Base-by-base conservation (phyloP, 352 stramenopile species). In the Phytophthora sansomeana region DNA sequence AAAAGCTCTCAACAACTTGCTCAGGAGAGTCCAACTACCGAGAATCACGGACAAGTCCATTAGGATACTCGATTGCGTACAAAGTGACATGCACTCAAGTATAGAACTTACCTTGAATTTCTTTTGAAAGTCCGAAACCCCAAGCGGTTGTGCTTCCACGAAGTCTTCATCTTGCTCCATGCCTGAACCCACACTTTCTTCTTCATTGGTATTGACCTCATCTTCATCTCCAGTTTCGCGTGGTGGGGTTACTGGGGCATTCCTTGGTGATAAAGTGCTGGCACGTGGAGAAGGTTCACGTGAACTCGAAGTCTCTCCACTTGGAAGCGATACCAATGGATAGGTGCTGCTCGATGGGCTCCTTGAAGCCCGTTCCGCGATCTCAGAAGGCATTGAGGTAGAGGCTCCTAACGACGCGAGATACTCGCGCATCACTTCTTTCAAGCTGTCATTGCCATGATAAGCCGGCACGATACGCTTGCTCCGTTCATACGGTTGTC, bases 1-100 rank as follows among this genome's bases (percentile, higher is more conserved):
- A 93, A 68, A 91, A 94, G 46, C 83, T 96, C 56, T 92, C 86
- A 8, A 96, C 83, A 6, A 96, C 81, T 75, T 94, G 84, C 38
- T 96, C 88, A 1, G 81, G 79, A 4, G 53, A 69, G 35, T 91
- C 78, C 44, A 93, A 53, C 81, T 92, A 24, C 44, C 55, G 1
- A 28, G 32, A 58, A 13, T 41, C n/a, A 64, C 33, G 39, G 61
- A 38, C 33, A 65, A 19, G 58, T 33, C 14, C 17, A 33, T 48
- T 9, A 61, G 17, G 24, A 50, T 8, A 58, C 42, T 49, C 35
- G 9, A 21, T 33, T 17, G 29, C 36, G 24, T 38, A 29, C 11
- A 50, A 7, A 43, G 14, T 39, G 44, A 26, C 19, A 39, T 17
- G 26, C 26, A 42, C 19, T n/a, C 17, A n/a, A n/a, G 11, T 49